Conservation (phyloP, 2,329 filamentous ascomycete species). For the Alternaria tenuissima region DNA sequence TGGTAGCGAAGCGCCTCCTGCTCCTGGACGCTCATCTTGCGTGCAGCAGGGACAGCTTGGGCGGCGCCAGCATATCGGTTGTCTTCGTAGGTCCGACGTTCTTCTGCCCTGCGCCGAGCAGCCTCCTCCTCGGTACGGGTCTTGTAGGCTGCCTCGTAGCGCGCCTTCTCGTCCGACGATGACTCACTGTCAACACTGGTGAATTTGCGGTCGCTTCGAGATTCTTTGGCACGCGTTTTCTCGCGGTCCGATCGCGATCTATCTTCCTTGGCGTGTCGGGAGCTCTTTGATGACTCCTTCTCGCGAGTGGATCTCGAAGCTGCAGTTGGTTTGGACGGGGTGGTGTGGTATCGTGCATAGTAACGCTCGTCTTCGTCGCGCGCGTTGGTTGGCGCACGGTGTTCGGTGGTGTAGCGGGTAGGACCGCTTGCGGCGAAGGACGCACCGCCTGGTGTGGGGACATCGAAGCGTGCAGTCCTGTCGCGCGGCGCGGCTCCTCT, state of each 20-base stretch:
- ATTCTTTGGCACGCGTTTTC: slow-evolving; percentile 52
- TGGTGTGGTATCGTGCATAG: slow-evolving; percentile 50
- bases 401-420: slow-evolving; percentile 43
- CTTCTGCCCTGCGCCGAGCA: slow-evolving; percentile 38
- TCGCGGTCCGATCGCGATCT: slow-evolving; percentile 51
- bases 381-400: slow-evolving; percentile 37
- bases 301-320: slow-evolving; percentile 39
- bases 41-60: slow-evolving; percentile 19
- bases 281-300: slow-evolving; percentile 36
- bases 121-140: slow-evolving; percentile 38
- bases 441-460: slow-evolving; percentile 40
- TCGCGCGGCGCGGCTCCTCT: slow-evolving; percentile 34
- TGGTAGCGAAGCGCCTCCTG: slow-evolving; percentile 42
- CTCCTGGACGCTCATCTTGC: slow-evolving; percentile 39
- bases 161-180: slow-evolving; percentile 44
- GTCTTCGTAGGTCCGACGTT: slow-evolving; percentile 42
- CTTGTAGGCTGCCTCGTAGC: slow-evolving; percentile 42
- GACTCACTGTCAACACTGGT: slow-evolving; percentile 44
- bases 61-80: slow-evolving; percentile 20
- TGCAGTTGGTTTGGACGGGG: slow-evolving; percentile 39
- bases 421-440: slow-evolving; percentile 28
- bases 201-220: slow-evolving; percentile 51
- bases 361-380: slow-evolving; percentile 48
- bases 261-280: slow-evolving; percentile 45
- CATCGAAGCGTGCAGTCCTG: slow-evolving; percentile 46